Evolutionary conservation across 1,284 basidiomycete genomes (phyloP), one percentile per base, ranked within the genome.

Genomic region (Ustilago crameri): DNA sequence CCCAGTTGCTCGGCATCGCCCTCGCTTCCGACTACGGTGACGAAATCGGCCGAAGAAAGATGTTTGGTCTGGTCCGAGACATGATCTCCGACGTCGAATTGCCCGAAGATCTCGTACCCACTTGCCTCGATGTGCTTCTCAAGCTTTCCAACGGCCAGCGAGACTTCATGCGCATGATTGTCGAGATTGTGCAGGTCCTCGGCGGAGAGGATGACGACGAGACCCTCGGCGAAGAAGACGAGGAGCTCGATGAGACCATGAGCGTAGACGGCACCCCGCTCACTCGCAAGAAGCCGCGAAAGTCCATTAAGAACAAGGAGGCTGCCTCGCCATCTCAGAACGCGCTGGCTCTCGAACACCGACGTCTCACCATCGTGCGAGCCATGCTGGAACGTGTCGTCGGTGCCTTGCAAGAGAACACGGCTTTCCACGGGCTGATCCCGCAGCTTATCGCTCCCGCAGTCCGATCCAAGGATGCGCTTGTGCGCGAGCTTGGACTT

Each of bases 131-230:
- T 79, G 90, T 98, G 10, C 85, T 98, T 45, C 88, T 90, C 69
- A 90, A 90, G 77, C 90, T 97, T 34, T 90, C 91, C 30, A 88
- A 91, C 3, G 91, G 88, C 30, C 95, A 98, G 84, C 87, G 90
- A 12, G 95, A 98, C 81, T 88, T 98, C 48, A 93, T 98, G 81
- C 90, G 93, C 2, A 89, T 98, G 27, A 90, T 97, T 3, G 95
- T 98, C 22, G 95, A 98, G 78, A 90, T 96, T 22, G 90, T 97
- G 3, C 91, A 94, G 51, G 76, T 68, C 14, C 73, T 82, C 9
- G 75, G 73, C 20, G 71, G 45, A 24, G 76, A 59, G 27, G 73
- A 88, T 4, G 88, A 88, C 1, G 84, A 69, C 5, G 47, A 80
- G 77, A 27, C 83, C 80, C 44, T 64, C 51, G 54, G 65, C 57